Evolutionary conservation across 768 basidiomycete genomes (phyloP).

Genomic region (Postia placenta): DNA sequence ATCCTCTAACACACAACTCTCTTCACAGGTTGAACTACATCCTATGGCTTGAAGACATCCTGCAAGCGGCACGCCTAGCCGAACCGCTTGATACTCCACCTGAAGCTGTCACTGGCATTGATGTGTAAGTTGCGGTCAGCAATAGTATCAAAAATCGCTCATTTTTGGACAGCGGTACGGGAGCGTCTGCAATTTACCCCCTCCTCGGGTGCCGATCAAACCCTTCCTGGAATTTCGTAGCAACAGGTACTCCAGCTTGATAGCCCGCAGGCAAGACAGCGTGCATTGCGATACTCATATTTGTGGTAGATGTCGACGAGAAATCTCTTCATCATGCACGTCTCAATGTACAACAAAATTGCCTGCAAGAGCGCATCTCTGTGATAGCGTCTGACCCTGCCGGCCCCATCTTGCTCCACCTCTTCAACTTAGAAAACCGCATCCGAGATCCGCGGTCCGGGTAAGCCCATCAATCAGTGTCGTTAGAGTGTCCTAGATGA

Average conservation of each 20-base stretch:
- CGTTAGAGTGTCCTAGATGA: too few relatives aligned
- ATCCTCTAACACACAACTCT: not conserved
- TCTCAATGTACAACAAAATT: slow-evolving; percentile 53
- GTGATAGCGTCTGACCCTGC: slow-evolving; percentile 33
- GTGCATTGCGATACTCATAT: not conserved
- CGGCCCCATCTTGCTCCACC: slow-evolving; percentile 42
- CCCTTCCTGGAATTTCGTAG: slow-evolving; percentile 52
- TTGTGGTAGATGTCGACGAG: slow-evolving; percentile 59
- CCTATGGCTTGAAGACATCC: slow-evolving; percentile 75
- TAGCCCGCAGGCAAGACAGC: too few relatives aligned
- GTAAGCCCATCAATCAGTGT: too few relatives aligned
- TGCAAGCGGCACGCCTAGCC: slow-evolving; percentile 27
- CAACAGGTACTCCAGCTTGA: slow-evolving; percentile 74
- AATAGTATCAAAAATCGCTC: not conserved
- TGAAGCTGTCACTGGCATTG: too few relatives aligned
- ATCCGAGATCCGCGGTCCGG: not conserved
- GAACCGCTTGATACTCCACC: slow-evolving; percentile 6
- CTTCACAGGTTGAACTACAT: slow-evolving; percentile 73
- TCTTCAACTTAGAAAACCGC: slow-evolving; percentile 12
- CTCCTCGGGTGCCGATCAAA: slow-evolving; percentile 58
- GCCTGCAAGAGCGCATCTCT: slow-evolving; percentile 42
- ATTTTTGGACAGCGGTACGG: slow-evolving; percentile 63
- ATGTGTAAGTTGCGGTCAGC: slow-evolving; percentile 64
- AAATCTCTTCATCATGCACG: slow-evolving; percentile 51
- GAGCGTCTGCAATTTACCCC: slow-evolving; percentile 87